These are phyloP conservation scores for Colletotrichum plurivorum DNA, from an alignment of 2,329 filamentous ascomycete genomes.

Conservation along the genomic window DNA sequence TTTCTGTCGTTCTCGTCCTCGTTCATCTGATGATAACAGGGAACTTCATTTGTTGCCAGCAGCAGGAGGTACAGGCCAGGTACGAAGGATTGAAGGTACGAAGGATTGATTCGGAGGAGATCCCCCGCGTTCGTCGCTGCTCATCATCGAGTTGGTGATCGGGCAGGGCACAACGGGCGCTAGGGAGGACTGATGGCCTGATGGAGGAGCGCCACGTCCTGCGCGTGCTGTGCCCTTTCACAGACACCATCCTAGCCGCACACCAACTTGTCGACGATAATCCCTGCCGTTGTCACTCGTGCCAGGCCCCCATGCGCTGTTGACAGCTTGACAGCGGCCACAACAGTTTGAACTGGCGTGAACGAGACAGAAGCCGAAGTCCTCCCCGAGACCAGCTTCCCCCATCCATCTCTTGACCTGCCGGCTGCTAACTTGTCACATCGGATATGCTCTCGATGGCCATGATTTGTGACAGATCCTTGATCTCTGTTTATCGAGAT, in stretches of 20 bases:
- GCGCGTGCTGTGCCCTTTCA: background rate
- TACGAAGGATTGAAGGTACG: background rate
- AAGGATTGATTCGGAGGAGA: background rate
- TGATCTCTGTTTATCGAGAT: constrained; percentile 32
- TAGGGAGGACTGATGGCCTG: constrained; percentile 4
- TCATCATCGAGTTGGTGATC: constrained; percentile 4
- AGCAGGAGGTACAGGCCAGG: too few species aligned
- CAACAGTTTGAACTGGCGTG: background rate
- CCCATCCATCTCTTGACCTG: background rate
- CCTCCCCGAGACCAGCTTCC: too few species aligned
- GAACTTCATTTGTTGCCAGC: too few species aligned
- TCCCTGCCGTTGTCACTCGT: too few species aligned
- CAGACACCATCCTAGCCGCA: background rate
- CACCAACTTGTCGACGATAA: too few species aligned
- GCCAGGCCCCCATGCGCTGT: background rate
- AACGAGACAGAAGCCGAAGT: too few species aligned
- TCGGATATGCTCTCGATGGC: constrained; percentile 19
- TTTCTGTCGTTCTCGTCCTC: too few species aligned
- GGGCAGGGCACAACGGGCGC: background rate
- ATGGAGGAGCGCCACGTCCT: constrained; percentile 1
- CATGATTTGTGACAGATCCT: constrained; percentile 26
- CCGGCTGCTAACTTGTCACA: constrained; percentile 10
- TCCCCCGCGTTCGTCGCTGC: background rate
- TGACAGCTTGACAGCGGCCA: constrained; percentile 17
- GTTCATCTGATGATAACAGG: too few species aligned